phyloP scores from a whole-genome alignment of 2,329 filamentous ascomycete genomes.

The Penicillium sp. region DNA sequence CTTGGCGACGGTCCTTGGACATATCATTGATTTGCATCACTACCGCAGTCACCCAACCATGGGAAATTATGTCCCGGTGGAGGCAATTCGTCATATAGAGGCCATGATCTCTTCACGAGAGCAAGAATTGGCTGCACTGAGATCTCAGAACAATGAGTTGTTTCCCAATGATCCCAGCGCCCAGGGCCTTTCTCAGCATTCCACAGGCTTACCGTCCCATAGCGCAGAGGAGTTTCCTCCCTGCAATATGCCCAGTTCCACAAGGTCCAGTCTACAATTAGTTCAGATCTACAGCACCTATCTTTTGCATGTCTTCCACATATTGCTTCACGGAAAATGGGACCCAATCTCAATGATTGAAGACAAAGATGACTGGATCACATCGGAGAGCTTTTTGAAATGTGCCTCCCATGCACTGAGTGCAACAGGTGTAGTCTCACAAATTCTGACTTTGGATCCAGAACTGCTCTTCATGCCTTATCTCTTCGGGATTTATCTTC shows the following conservation, averaged over 20 bases:
- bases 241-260: background rate
- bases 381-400: slow-evolving; percentile 47
- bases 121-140: slow-evolving; percentile 38
- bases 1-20: slow-evolving; percentile 51
- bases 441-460: slow-evolving; percentile 51
- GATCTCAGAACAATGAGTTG: slow-evolving; percentile 18
- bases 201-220: background rate
- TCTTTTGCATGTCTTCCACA: slow-evolving; percentile 51
- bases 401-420: slow-evolving; percentile 51
- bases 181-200: background rate
- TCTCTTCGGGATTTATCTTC: slow-evolving; percentile 54
- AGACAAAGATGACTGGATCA: slow-evolving; percentile 52
- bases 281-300: slow-evolving; percentile 52
- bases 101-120: slow-evolving; percentile 43
- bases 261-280: slow-evolving; percentile 23
- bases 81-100: slow-evolving; percentile 38
- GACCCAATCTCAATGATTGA: slow-evolving; percentile 53
- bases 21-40: slow-evolving; percentile 52
- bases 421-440: slow-evolving; percentile 48
- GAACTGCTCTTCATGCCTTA: slow-evolving; percentile 56
- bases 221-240: background rate
- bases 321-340: slow-evolving; percentile 53
- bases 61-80: slow-evolving; percentile 36
- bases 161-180: background rate
- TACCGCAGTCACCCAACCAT: slow-evolving; percentile 46